Evolutionary conservation across 768 basidiomycete genomes (phyloP).

Genomic region (Trametopsis cervina): DNA sequence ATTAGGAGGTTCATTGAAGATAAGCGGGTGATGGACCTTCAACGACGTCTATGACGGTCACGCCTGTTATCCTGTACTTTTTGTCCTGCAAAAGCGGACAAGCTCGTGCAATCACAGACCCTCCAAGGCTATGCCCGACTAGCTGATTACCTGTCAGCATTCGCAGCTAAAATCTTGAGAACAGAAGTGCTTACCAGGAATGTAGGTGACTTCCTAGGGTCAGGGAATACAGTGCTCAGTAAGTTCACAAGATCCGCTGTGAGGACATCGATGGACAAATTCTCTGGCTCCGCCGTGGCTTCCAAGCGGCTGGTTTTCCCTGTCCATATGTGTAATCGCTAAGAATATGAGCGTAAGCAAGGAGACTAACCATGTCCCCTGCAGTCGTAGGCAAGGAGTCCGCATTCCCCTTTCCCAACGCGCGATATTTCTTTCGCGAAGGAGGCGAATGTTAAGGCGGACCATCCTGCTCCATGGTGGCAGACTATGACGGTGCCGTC

Average conservation of each 20-base stretch:
- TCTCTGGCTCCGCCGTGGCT: conserved; percentile 29
- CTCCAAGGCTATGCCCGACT: conserved; percentile 96
- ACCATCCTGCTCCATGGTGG: conserved; percentile 94
- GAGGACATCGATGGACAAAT: conserved; percentile 70
- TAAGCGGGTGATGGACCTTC: conserved; percentile 47
- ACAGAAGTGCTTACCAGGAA: conserved; percentile 50
- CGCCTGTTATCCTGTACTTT: conserved; percentile 68
- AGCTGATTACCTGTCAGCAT: conserved; percentile 37
- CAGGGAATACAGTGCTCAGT: conserved; percentile 62
- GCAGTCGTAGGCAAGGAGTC: conserved; percentile 77
- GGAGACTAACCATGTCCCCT: conserved; percentile 70
- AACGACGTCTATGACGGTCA: conserved; percentile 82
- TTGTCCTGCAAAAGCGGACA: conserved; percentile 58
- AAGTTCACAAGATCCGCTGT: conserved; percentile 69
- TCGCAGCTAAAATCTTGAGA: background rate
- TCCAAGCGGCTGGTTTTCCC: conserved; percentile 56
- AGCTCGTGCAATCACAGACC: conserved; percentile 74
- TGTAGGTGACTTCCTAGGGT: conserved; percentile 55
- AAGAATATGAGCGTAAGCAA: background rate
- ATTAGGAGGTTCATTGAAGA: background rate
- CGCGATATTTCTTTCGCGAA: conserved; percentile 74
- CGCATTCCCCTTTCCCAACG: conserved; percentile 61
- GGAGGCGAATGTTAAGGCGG: conserved; percentile 83
- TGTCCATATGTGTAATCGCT: no score
- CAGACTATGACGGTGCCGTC: conserved; percentile 74